Conservation (phyloP, 768 basidiomycete species). For the Leccinum subtestaceum region DNA sequence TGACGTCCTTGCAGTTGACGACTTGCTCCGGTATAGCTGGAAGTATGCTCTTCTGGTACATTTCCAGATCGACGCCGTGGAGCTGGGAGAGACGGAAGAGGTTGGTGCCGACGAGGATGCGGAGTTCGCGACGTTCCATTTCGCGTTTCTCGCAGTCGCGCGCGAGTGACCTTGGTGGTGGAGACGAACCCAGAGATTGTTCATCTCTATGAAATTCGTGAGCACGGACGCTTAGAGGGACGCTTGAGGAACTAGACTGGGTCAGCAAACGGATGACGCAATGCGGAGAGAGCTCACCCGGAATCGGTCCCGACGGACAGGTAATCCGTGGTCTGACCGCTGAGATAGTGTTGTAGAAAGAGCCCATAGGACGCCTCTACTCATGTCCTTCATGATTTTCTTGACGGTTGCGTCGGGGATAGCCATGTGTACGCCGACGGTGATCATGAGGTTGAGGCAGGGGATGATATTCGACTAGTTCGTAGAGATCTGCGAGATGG, state of each 20-base stretch:
- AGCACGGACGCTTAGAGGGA: conserved; percentile 93
- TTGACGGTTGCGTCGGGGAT: no score
- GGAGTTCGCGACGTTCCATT: conserved; percentile 89
- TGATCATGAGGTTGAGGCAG: no score
- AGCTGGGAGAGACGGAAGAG: conserved; percentile 93
- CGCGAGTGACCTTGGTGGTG: conserved; percentile 98
- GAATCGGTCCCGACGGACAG: conserved; percentile 65
- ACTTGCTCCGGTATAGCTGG: no score
- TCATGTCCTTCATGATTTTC: no score
- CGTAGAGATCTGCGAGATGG: conserved; percentile 97
- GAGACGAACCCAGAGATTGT: conserved; percentile 98
- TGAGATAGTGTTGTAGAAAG: conserved; percentile 94
- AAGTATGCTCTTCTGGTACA: conserved; percentile 84
- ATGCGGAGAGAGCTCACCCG: conserved; percentile 53
- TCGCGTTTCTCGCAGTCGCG: conserved; percentile 97
- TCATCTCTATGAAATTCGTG: conserved; percentile 99
- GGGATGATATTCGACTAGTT: no score
- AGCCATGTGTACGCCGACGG: no score
- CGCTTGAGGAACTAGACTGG: conserved; percentile 65
- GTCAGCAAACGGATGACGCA: not conserved
- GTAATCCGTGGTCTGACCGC: conserved; percentile 94
- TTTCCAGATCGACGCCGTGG: conserved; percentile 92
- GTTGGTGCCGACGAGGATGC: conserved; percentile 97
- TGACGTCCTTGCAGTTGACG: no score
- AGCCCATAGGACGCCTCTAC: conserved; percentile 46